These are phyloP conservation scores for Aaosphaeria arxii DNA, from an alignment of 2,329 filamentous ascomycete species.

Conservation along the genomic window DNA sequence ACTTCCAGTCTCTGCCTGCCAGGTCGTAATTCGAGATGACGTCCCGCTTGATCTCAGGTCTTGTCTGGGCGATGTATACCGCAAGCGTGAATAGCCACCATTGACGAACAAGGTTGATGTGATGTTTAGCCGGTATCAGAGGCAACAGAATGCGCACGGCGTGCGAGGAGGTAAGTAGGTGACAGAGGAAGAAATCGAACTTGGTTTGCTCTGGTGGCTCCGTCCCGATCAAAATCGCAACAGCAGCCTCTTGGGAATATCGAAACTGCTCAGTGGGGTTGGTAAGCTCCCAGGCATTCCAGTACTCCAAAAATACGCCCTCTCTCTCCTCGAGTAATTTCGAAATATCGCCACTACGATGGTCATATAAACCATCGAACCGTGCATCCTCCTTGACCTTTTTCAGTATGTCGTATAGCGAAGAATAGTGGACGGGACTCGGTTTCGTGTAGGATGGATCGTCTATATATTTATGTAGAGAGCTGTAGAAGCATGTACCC, in stretches of 20 bases:
- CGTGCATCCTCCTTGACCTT: slow-evolving; percentile 66
- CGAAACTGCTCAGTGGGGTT: slow-evolving; percentile 73
- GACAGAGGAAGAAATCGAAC: slow-evolving; percentile 82
- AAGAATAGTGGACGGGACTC: slow-evolving; percentile 56
- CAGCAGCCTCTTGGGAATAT: slow-evolving; percentile 60
- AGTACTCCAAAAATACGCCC: slow-evolving; percentile 74
- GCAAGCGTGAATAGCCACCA: slow-evolving; percentile 86
- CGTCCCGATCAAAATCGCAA: slow-evolving; percentile 58
- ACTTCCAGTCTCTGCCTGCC: slow-evolving; percentile 71
- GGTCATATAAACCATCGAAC: slow-evolving; percentile 64
- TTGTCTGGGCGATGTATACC: slow-evolving; percentile 71
- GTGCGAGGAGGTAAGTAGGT: slow-evolving; percentile 81
- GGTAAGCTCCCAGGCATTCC: slow-evolving; percentile 75
- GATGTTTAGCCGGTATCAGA: slow-evolving; percentile 68
- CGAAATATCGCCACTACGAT: slow-evolving; percentile 63
- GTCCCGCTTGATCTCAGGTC: slow-evolving; percentile 69
- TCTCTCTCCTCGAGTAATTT: slow-evolving; percentile 68
- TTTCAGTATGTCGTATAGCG: slow-evolving; percentile 68
- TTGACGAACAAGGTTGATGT: slow-evolving; percentile 71
- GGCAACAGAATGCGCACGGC: slow-evolving; percentile 85
- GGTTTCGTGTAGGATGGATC: slow-evolving; percentile 67
- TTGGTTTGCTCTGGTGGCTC: slow-evolving; percentile 38
- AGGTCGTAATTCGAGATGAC: slow-evolving; percentile 59
- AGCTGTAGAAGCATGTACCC: slow-evolving; percentile 57
- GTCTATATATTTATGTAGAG: slow-evolving; percentile 64